Conservation (phyloP, 495 filamentous ascomycete genomes). For the Penicillium silybi region DNA sequence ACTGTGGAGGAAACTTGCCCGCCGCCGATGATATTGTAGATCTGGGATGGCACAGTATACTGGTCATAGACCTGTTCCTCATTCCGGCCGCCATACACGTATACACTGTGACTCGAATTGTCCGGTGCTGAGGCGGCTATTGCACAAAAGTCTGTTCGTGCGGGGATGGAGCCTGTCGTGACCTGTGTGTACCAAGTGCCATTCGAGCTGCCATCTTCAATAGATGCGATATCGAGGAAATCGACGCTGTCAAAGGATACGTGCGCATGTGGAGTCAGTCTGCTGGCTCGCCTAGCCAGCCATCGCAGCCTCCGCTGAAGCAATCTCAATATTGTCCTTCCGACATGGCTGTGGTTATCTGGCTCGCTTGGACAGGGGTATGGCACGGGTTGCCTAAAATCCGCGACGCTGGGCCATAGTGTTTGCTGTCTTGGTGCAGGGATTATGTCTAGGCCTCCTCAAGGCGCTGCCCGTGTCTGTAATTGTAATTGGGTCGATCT, state of each 20-base stretch:
- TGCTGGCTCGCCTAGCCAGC: neutral
- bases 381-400: too few species aligned
- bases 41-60: constrained; percentile 25
- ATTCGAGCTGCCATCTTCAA: constrained; percentile 13
- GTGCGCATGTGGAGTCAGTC: constrained; percentile 8
- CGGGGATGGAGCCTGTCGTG: constrained; percentile 28
- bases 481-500: too few species aligned
- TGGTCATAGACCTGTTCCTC: constrained; percentile 27
- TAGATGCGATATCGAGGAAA: constrained; percentile 35
- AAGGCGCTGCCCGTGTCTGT: too few species aligned
- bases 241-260: constrained; percentile 28
- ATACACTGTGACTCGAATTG: constrained; percentile 32
- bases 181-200: constrained; percentile 35
- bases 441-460: too few species aligned
- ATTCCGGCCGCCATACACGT: constrained; percentile 24
- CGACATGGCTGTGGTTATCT: too few species aligned
- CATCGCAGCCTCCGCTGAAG: too few species aligned
- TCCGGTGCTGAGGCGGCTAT: constrained; percentile 26
- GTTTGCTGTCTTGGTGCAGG: too few species aligned
- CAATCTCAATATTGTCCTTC: too few species aligned
- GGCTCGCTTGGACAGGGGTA: too few species aligned
- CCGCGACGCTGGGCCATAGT: too few species aligned
- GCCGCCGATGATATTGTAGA: constrained; percentile 24
- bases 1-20: constrained; percentile 8
- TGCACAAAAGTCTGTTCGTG: constrained; percentile 32